Percentiles rank a stretch among this genome's conserved stretches.
Evolutionary conservation across 257 asterid genomes (phyloP).

Genomic region (Paraleonurus japonicus): DNA sequence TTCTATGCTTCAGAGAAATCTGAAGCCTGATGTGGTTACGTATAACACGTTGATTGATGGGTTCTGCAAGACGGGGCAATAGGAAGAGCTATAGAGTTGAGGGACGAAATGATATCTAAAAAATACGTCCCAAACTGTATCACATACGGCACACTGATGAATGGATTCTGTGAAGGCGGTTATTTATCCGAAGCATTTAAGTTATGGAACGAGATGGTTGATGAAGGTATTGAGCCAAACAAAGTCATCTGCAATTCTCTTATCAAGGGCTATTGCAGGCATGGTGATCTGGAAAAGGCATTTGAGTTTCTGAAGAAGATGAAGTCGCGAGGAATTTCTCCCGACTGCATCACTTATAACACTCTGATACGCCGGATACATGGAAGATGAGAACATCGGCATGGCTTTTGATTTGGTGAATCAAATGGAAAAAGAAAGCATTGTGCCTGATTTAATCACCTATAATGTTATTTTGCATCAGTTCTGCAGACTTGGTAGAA

Average conservation of each 20-base stretch:
- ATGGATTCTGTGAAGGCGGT: constrained; percentile 63
- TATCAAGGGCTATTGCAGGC: constrained; percentile 69
- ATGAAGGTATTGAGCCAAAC: constrained; percentile 48
- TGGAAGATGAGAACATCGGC: constrained; percentile 59
- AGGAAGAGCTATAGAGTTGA: constrained; percentile 48
- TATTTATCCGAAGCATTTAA: constrained; percentile 47
- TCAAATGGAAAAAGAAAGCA: constrained; percentile 53
- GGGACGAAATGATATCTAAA: constrained; percentile 55
- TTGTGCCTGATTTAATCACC: constrained; percentile 50
- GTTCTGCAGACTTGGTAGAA: constrained; percentile 59
- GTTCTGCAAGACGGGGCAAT: constrained; percentile 64
- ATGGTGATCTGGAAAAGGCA: constrained; percentile 48
- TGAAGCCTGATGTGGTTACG: constrained; percentile 64
- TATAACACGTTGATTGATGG: constrained; percentile 69
- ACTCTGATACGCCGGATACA: constrained; percentile 65
- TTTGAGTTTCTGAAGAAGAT: constrained; percentile 51
- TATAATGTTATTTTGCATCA: constrained; percentile 59
- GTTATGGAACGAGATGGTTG: constrained; percentile 73
- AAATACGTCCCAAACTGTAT: constrained; percentile 49
- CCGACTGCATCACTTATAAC: constrained; percentile 58
- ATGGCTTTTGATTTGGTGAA: constrained; percentile 46
- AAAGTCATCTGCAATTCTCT: constrained; percentile 62
- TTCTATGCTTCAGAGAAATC: constrained; percentile 49
- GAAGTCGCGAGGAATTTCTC: constrained; percentile 45
- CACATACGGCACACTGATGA: constrained; percentile 60